A percentile compares a stretch with the other conserved stretches of the same genome.
These are phyloP conservation scores for Ophiostoma novo-ulmi DNA, from an alignment of 2,329 filamentous ascomycete genomes.

Conservation along the genomic window DNA sequence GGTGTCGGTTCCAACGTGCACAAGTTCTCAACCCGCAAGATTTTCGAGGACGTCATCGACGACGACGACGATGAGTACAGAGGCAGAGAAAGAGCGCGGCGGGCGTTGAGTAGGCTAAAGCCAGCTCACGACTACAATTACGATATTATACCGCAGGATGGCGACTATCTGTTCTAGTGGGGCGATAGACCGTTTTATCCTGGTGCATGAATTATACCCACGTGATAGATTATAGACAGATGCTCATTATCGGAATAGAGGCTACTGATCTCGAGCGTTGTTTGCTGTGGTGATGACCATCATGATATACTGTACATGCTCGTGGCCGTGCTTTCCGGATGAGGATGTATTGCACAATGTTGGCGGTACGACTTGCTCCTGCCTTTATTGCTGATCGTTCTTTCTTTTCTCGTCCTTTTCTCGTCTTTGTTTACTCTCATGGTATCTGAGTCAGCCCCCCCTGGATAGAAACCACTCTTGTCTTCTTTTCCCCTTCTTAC, in stretches of 20 bases:
- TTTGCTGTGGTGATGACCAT: background rate
- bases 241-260: background rate
- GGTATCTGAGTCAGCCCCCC: background rate
- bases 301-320: background rate
- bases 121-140: background rate
- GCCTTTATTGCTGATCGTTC: background rate
- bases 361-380: background rate
- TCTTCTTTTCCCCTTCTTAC: background rate
- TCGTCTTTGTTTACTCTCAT: background rate
- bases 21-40: conserved; percentile 47
- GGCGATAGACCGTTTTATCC: too few relatives aligned
- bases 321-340: background rate
- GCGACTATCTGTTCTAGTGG: background rate
- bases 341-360: background rate
- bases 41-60: conserved; percentile 18
- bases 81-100: background rate
- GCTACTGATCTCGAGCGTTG: background rate
- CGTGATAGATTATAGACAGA: background rate
- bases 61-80: conserved; percentile 17
- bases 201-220: background rate
- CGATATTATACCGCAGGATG: background rate
- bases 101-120: background rate
- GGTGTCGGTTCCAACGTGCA: conserved; percentile 37
- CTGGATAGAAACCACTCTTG: background rate
- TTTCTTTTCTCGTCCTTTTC: background rate